These are phyloP conservation scores for Auricularia heimuer DNA, from an alignment of 768 basidiomycete species.

Conservation along the genomic window DNA sequence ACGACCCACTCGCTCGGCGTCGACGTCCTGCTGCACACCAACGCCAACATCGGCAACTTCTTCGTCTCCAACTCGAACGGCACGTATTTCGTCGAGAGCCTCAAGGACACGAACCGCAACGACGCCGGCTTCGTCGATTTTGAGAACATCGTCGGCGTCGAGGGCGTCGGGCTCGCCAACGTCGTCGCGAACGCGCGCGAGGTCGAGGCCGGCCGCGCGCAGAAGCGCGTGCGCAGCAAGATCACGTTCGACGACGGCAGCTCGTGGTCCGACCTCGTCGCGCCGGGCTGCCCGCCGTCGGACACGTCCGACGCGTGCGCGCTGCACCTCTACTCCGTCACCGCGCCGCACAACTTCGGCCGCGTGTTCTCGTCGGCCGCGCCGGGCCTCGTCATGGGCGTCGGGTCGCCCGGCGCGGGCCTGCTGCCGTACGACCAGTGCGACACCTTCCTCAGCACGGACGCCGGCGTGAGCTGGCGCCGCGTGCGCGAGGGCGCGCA, in stretches of 20 bases:
- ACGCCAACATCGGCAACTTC: too few relatives aligned
- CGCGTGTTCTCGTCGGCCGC: slow-evolving; percentile 92
- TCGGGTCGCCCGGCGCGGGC: slow-evolving; percentile 70
- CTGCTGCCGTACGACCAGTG: slow-evolving; percentile 71
- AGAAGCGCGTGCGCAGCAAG: slow-evolving; percentile 64
- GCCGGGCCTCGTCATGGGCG: slow-evolving; percentile 94
- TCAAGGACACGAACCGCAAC: slow-evolving; percentile 90
- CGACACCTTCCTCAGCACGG: slow-evolving; percentile 87
- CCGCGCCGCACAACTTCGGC: slow-evolving; percentile 85
- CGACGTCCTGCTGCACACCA: slow-evolving; percentile 36
- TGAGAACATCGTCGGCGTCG: slow-evolving; percentile 25
- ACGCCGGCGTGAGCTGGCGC: slow-evolving; percentile 80
- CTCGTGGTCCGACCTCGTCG: slow-evolving; percentile 33
- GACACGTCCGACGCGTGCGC: slow-evolving; percentile 53
- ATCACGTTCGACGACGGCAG: slow-evolving; percentile 87
- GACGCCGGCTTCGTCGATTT: slow-evolving; percentile 84
- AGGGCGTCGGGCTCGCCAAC: slow-evolving; percentile 83
- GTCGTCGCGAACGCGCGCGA: slow-evolving; percentile 84
- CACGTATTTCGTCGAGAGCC: slow-evolving; percentile 84
- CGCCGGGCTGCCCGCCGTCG: slow-evolving; percentile 33
- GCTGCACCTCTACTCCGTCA: slow-evolving; percentile 88
- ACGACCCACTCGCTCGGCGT: slow-evolving; percentile 90
- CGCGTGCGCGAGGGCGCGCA: slow-evolving; percentile 70
- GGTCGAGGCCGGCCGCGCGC: slow-evolving; percentile 58
- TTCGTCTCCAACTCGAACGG: too few relatives aligned